Evolutionary conservation across 2,329 filamentous ascomycete species (phyloP).

Genomic region (Neofusicoccum sp.): DNA sequence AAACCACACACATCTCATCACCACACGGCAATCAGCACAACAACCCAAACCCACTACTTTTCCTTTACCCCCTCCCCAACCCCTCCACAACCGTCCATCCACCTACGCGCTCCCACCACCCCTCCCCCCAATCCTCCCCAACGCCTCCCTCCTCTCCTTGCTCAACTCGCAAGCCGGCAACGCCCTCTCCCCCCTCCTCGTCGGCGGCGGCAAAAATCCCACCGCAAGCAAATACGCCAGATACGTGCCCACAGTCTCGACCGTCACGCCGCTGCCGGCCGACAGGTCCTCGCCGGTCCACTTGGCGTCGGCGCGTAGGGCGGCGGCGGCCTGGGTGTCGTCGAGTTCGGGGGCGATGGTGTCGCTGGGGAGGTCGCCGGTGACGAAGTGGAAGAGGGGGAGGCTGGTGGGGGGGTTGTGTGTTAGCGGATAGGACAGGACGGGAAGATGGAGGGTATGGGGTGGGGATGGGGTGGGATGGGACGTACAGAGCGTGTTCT

Average conservation of each 20-base stretch:
- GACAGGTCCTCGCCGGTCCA: slow-evolving; percentile 63
- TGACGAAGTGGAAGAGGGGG: slow-evolving; percentile 74
- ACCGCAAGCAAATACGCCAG: slow-evolving; percentile 64
- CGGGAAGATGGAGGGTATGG: neutral
- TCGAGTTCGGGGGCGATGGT: slow-evolving; percentile 75
- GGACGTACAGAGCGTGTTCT: slow-evolving; percentile 65
- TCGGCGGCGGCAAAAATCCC: slow-evolving; percentile 61
- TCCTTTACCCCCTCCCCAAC: no score
- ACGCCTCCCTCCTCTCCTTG: slow-evolving; percentile 51
- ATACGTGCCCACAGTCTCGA: slow-evolving; percentile 65
- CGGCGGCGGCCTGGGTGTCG: slow-evolving; percentile 67
- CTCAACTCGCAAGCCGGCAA: slow-evolving; percentile 52
- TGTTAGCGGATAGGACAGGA: neutral
- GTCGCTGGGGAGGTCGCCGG: slow-evolving; percentile 68
- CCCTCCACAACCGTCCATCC: no score
- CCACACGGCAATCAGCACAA: no score
- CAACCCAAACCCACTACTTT: no score
- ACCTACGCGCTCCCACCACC: slow-evolving; percentile 43
- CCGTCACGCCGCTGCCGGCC: slow-evolving; percentile 58
- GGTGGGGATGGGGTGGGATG: neutral
- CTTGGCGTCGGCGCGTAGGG: slow-evolving; percentile 65
- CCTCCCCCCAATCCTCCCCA: slow-evolving; percentile 57
- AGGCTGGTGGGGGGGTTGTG: slow-evolving; percentile 21
- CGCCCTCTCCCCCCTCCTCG: slow-evolving; percentile 32
- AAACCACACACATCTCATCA: no score